Base-by-base conservation (phyloP, 2,329 filamentous ascomycete species). In the Drechmeria coniospora region DNA sequence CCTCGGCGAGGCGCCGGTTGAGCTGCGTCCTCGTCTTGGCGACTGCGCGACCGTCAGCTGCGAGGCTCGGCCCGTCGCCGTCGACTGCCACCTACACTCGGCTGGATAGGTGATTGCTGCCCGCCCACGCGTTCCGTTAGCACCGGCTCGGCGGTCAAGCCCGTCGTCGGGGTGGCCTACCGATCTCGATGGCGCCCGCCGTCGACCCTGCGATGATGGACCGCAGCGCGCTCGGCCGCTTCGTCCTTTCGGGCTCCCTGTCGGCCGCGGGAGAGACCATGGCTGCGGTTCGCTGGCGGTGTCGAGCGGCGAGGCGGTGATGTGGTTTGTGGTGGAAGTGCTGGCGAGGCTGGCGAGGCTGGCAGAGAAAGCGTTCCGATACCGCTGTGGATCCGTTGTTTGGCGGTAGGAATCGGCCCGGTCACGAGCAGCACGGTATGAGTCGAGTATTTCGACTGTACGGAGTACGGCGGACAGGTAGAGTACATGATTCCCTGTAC, bases 21-120 rank as follows among this genome's bases (percentile, higher is more conserved):
- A 98, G 74, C 56, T 95, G 90, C 31, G 81, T 81, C 42, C 90
- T 68, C 29, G 90, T 95, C 63, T 95, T 95, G 45, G 87, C 87
- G 59, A 95, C 77, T 82, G 47, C 32, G 33, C 19, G 15, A 18
- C 7, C 20, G 33, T 32, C 24, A 32, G 26, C 24, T 6, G 10
- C 20, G 10, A 9, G 20, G 10, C 20, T 21, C 20, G 20, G n/a
- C 20, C 7, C 10, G 18, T 21, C 20, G 20, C 20, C 9, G 20
- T 10, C 18, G 20, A 30, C 12, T 27, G 17, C 16, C 31, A 55
- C 67, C 42, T 72, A 84, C 79, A 93, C 56, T 94, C 86, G 45
- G 84, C 84, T 31, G 86, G 86, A 54, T 93, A 94, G 37, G 86
- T 93, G 43, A 93, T 92, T 36, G 84, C 62, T 65, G 36, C 8